A percentile compares a stretch with the other conserved stretches of the same genome.
phyloP scores from a whole-genome alignment of 495 filamentous ascomycete species.

The Rhizodiscina lignyota region DNA sequence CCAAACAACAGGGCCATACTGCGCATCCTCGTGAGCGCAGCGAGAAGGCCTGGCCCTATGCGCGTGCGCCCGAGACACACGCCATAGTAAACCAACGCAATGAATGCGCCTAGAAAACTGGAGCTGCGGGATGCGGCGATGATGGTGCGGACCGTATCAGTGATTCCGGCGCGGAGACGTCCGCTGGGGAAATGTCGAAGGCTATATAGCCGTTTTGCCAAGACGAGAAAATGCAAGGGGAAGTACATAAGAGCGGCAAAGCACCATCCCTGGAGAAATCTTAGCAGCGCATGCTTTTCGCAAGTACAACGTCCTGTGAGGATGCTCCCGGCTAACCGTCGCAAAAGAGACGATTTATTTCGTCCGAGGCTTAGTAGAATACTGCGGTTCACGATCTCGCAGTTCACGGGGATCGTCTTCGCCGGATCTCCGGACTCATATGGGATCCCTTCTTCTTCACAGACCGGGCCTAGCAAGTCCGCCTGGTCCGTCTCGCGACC shows the following conservation, averaged over 20 bases:
- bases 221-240: constrained; percentile 55
- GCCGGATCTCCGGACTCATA: constrained; percentile 20
- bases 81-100: constrained; percentile 72
- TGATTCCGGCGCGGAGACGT: constrained; percentile 20
- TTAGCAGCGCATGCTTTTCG: constrained; percentile 56
- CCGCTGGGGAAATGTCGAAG: background rate
- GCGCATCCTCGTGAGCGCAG: constrained; percentile 20
- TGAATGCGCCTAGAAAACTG: constrained; percentile 67
- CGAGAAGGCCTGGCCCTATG: constrained; percentile 56
- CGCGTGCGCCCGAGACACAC: constrained; percentile 71
- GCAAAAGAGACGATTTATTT: too few species aligned
- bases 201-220: constrained; percentile 9
- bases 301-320: constrained; percentile 23
- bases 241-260: constrained; percentile 69
- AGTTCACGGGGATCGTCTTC: constrained; percentile 60
- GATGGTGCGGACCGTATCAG: constrained; percentile 30
- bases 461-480: constrained; percentile 52
- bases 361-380: constrained; percentile 46
- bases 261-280: constrained; percentile 55
- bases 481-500: constrained; percentile 59
- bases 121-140: constrained; percentile 54
- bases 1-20: background rate
- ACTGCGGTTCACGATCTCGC: constrained; percentile 79
- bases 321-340: background rate
- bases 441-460: constrained; percentile 51